Percentiles rank a stretch among this genome's conserved stretches.
Evolutionary conservation across 352 stramenopile species (phyloP).

Genomic region (Globisporangium recalcitrans): DNA sequence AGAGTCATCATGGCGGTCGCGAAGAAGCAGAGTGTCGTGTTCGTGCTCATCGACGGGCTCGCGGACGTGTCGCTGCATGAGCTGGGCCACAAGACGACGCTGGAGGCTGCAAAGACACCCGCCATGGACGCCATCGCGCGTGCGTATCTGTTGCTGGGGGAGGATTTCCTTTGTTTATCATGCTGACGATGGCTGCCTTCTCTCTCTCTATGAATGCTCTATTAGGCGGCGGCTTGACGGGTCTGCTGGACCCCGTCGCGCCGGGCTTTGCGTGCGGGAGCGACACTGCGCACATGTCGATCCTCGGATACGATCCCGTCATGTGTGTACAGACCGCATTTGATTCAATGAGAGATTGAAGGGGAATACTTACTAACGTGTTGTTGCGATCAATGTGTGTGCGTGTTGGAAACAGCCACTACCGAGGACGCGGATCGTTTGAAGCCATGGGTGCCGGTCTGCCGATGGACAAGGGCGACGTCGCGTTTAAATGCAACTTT

Average conservation of each 20-base stretch:
- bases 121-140: slow-evolving; percentile 83
- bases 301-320: slow-evolving; percentile 83
- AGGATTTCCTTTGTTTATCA: neutral
- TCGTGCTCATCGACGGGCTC: slow-evolving; percentile 86
- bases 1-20: neutral
- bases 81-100: slow-evolving; percentile 46
- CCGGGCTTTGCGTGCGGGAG: slow-evolving; percentile 81
- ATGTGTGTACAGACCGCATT: slow-evolving; percentile 32
- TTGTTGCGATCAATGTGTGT: neutral
- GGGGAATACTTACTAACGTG: neutral
- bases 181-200: slow-evolving; percentile 1
- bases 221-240: slow-evolving; percentile 66
- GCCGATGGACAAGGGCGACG: slow-evolving; percentile 77
- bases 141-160: slow-evolving; percentile 20
- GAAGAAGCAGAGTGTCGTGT: slow-evolving; percentile 60
- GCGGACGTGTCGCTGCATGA: slow-evolving; percentile 68
- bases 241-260: slow-evolving; percentile 81
- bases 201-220: neutral
- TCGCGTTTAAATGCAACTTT: slow-evolving; percentile 90
- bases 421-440: slow-evolving; percentile 81
- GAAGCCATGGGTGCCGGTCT: slow-evolving; percentile 85
- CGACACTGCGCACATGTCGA: slow-evolving; percentile 88
- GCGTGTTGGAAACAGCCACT: slow-evolving; percentile 40
- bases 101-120: slow-evolving; percentile 62
- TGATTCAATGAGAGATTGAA: neutral